Base-by-base conservation (phyloP, 148 eudicot genomes). In the Cornus controversa region DNA sequence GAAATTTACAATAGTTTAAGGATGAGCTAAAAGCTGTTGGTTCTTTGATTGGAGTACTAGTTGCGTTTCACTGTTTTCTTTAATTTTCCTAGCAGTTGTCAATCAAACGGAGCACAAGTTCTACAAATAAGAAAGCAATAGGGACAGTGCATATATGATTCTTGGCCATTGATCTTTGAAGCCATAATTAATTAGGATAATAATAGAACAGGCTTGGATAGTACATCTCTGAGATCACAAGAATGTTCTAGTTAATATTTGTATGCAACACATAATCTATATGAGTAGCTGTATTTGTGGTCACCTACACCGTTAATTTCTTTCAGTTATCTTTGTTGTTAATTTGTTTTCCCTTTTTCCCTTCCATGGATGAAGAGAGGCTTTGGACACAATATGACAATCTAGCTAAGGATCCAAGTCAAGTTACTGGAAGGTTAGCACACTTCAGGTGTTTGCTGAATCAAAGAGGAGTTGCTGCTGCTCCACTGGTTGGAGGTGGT, bases 381-480 rank as follows among this genome's bases (percentile, higher is more conserved):
- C 82, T 94, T 27, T 94, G 98, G 98, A 90, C 97, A 57, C 69
- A 90, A 6, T 78, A 65, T 31, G 87, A 85, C 76, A 85, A 83
- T 68, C 75, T 92, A 34, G 94, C 96, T 18, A 92, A 82, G 82
- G 76, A 92, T 81, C 90, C 97, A 6, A 66, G 45, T 45, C 66
- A 91, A 83, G 96, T 90, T 34, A 75, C 66, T 9, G 74, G 73
- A 69, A 82, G 98, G 77, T 89, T 94, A 74, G 83, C 96, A 47
- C 82, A 89, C 77, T 94, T 94, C 77, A 81, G 98, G 86, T 94
- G 98, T 69, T 77, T 94, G 82, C 77, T 94, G 69, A 94, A 90
- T 81, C 90, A 90, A 81, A 89, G 98, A 87, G 98, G 98, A 50
- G 85, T 94, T 31, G 97, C 96, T 37, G 96, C 98, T 50, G 92